Conservation (phyloP, 176 grass and related monocot genomes). For the Oryza glaberrima region DNA sequence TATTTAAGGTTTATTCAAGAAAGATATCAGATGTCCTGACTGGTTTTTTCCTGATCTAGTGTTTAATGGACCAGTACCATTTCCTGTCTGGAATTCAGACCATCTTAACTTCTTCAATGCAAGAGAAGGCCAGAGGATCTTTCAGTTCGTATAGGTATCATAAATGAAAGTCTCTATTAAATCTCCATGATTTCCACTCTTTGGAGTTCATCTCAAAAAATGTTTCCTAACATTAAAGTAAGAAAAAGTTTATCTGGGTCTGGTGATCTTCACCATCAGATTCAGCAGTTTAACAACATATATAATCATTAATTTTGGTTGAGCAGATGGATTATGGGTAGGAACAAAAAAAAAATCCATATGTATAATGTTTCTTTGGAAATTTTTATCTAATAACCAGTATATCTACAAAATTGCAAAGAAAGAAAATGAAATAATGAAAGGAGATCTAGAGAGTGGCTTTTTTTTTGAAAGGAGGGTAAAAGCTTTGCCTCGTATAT, state of each 20-base stretch:
- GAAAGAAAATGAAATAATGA: background rate
- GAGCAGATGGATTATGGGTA: background rate
- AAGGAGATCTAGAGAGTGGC: background rate
- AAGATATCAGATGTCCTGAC: background rate
- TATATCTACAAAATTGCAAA: background rate
- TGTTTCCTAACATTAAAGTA: no score
- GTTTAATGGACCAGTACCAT: background rate
- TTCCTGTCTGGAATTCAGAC: constrained; percentile 3
- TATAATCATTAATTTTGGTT: background rate
- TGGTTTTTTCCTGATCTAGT: background rate
- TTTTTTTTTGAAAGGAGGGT: no score
- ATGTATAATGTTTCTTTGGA: no score
- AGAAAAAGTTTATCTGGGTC: background rate
- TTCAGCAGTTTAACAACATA: background rate
- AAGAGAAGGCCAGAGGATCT: constrained; percentile 11
- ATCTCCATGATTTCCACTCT: background rate
- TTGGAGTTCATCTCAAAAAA: background rate
- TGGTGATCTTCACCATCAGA: background rate
- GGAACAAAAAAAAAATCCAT: background rate
- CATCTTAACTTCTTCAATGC: constrained; percentile 20
- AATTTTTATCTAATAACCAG: background rate
- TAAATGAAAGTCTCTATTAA: background rate
- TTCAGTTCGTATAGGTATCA: background rate
- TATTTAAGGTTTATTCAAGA: constrained; percentile 12
- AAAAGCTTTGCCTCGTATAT: no score